These are phyloP conservation scores for Xylaria sp. DNA, from an alignment of 2,329 filamentous ascomycete species.

Conservation along the genomic window DNA sequence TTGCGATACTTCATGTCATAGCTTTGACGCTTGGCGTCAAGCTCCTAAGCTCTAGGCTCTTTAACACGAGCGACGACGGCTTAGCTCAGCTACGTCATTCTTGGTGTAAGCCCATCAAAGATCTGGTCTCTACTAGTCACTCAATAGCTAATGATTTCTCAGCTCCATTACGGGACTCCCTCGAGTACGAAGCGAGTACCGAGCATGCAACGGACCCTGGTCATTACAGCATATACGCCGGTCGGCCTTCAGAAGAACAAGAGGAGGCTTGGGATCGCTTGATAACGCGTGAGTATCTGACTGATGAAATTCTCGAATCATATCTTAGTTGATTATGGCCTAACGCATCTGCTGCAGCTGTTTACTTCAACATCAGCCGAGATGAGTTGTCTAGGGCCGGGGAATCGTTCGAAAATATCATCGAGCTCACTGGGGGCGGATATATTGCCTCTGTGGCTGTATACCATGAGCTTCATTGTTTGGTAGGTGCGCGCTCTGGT, in stretches of 20 bases:
- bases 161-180: constrained; percentile 29
- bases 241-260: constrained; percentile 31
- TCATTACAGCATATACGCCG: constrained; percentile 24
- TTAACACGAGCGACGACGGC: neutral
- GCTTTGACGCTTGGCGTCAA: constrained; percentile 7
- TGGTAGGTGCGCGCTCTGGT: constrained; percentile 17
- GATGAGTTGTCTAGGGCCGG: constrained; percentile 30
- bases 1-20: constrained; percentile 17
- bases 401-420: constrained; percentile 23
- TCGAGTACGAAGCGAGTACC: constrained; percentile 24
- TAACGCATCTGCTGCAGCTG: constrained; percentile 12
- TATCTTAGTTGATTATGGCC: neutral
- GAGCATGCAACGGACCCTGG: constrained; percentile 22
- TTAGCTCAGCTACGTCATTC: neutral
- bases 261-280: constrained; percentile 34
- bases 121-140: neutral
- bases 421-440: constrained; percentile 30
- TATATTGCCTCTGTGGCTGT: constrained; percentile 30
- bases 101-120: constrained; percentile 15
- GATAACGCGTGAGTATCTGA: constrained; percentile 25
- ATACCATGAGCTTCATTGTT: constrained; percentile 38
- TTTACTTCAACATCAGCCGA: constrained; percentile 32
- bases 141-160: neutral
- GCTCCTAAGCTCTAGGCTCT: constrained; percentile 5
- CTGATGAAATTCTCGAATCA: neutral